Conservation (phyloP, 805 yeast species). For the Yamadazyma tumulicola region DNA sequence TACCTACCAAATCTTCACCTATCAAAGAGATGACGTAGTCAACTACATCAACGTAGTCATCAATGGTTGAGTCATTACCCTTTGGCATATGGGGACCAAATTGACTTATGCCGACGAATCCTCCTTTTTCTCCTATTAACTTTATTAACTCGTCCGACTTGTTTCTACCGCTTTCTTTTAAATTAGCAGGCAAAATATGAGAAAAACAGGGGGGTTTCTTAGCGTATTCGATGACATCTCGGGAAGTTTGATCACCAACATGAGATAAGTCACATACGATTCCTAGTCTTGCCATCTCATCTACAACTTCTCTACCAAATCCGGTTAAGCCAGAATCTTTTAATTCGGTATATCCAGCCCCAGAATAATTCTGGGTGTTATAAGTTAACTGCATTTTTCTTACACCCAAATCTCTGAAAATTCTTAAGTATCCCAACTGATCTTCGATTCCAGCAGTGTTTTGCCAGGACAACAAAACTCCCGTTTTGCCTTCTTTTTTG, state of each 20-base stretch:
- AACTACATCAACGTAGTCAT: constrained; percentile 13
- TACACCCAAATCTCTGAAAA: constrained; percentile 13
- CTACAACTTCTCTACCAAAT: constrained; percentile 14
- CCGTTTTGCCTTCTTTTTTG: constrained; percentile 10
- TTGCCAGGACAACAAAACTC: constrained; percentile 14
- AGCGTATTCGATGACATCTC: constrained; percentile 13
- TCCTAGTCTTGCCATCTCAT: constrained; percentile 13
- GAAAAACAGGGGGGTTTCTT: constrained; percentile 13
- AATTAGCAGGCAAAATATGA: constrained; percentile 10
- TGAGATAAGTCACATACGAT: constrained; percentile 14
- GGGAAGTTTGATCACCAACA: constrained; percentile 11
- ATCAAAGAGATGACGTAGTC: constrained; percentile 12
- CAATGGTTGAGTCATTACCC: constrained; percentile 17
- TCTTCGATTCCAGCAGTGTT: constrained; percentile 14
- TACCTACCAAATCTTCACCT: constrained; percentile 14
- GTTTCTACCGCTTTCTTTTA: constrained; percentile 13
- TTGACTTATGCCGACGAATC: constrained; percentile 13
- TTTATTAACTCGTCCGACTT: constrained; percentile 12
- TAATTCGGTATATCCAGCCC: constrained; percentile 13
- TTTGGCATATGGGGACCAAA: constrained; percentile 14
- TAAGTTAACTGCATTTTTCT: constrained; percentile 14
- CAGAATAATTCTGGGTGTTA: constrained; percentile 13
- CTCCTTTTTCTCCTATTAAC: constrained; percentile 11
- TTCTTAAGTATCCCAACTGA: constrained; percentile 11
- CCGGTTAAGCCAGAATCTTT: constrained; percentile 13